These are phyloP conservation scores for Rubroboletus satanas DNA, from an alignment of 768 basidiomycete genomes.

Conservation along the genomic window DNA sequence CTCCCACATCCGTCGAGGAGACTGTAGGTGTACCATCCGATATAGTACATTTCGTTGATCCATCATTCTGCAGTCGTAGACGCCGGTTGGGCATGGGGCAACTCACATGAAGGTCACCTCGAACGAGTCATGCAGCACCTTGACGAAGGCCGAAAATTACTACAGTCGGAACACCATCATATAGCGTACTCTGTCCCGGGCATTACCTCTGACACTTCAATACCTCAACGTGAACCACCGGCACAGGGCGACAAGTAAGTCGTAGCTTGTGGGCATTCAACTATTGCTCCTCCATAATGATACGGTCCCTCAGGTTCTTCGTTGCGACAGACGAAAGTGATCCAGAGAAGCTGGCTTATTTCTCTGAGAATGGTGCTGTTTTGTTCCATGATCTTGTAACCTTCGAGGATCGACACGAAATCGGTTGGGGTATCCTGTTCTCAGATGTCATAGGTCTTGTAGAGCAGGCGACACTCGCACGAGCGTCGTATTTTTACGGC, in stretches of 20 bases:
- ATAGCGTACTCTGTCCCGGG: slow-evolving; percentile 17
- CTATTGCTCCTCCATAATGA: background rate
- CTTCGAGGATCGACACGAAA: slow-evolving; percentile 34
- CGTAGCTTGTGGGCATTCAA: background rate
- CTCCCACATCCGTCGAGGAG: slow-evolving; percentile 37
- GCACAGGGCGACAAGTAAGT: slow-evolving; percentile 16
- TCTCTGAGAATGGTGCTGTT: slow-evolving; percentile 34
- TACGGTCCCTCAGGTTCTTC: slow-evolving; percentile 21
- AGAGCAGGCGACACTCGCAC: slow-evolving; percentile 37
- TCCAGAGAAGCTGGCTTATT: slow-evolving; percentile 26
- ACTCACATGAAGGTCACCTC: slow-evolving; percentile 31
- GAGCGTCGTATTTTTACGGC: slow-evolving; percentile 37
- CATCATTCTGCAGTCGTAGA: slow-evolving; percentile 19
- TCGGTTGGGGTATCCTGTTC: slow-evolving; percentile 40
- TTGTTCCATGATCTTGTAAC: slow-evolving; percentile 39
- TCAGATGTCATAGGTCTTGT: slow-evolving; percentile 40
- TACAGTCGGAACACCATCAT: slow-evolving; percentile 18
- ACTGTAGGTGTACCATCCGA: slow-evolving; percentile 26
- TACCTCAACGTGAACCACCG: slow-evolving; percentile 18
- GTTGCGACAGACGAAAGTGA: slow-evolving; percentile 38
- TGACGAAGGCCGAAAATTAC: slow-evolving; percentile 26
- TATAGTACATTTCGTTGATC: background rate
- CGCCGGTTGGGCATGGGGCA: slow-evolving; percentile 33
- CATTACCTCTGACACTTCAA: slow-evolving; percentile 6
- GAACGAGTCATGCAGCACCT: slow-evolving; percentile 31